Evolutionary conservation across 2,329 filamentous ascomycete genomes (phyloP), one percentile per base, ranked within the genome.

Genomic region (Aspergillus carbonarius): DNA sequence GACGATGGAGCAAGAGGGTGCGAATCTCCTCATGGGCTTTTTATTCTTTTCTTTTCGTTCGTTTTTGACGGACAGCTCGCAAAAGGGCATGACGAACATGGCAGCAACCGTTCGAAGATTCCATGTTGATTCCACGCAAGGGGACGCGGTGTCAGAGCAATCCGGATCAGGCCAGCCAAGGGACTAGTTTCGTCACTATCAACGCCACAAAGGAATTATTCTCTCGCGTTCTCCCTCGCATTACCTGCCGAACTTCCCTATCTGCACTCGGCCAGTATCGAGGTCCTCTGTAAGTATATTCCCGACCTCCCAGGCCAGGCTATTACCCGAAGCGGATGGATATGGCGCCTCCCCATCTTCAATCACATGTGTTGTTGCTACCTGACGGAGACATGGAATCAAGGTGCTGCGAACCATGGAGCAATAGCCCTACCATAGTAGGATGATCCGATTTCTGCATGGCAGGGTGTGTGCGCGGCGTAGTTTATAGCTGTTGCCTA

Each of bases 101-200:
- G 17, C 17, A 23, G 42, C 18, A 18, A 49, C 32, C 5, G 34
- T 35, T 42, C 39, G 51, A 35, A 54, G n/a, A 32, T 54, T 54
- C 51, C 51, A 54, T 42, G 23, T 44, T 18, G 15, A 54, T 54
- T 54, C 51, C 37, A 54, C 51, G 51, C 51, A 54, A 54, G 51
- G 51, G 51, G 44, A 27, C 15, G 23, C 4, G 10, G 12, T 9
- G 23, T 4, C 23, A 23, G 10, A 46, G 23, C 1, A 3, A 30
- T 20, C 18, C 25, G 25, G 44, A 17, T 30, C 25, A 27, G 27
- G 25, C n/a, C 32, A 32, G 44, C 44, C 44, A 48, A 48, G 44
- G 15, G n/a, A 48, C 44, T 48, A 48, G 44, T 48, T 17, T n/a
- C 4, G 27, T 48, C 44, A 48, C 44, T 48, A 48, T 48, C 44